Conservation (phyloP, 2,329 filamentous ascomycete genomes). For the Colletotrichum aenigma region DNA sequence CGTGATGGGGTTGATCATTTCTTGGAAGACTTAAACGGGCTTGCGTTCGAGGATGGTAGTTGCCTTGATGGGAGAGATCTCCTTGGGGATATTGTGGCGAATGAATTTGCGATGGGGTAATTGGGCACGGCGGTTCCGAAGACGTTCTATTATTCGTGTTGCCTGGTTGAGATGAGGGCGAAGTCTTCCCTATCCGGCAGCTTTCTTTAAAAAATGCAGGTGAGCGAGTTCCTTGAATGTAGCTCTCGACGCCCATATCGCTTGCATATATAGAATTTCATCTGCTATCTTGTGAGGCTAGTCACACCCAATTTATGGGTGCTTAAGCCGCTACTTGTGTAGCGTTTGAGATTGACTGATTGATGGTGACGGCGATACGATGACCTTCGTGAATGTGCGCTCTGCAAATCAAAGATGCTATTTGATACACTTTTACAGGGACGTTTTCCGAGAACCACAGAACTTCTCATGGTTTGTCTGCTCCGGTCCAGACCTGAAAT, state of each 20-base stretch:
- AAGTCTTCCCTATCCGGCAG: background rate
- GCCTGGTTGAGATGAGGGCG: background rate
- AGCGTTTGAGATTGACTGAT: background rate
- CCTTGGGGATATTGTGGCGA: background rate
- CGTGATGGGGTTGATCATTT: background rate
- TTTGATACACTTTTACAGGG: background rate
- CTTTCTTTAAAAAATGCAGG: background rate
- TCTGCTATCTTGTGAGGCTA: background rate
- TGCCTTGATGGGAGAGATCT: background rate
- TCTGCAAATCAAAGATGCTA: background rate
- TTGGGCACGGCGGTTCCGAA: background rate
- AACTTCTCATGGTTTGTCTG: background rate
- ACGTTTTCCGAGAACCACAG: background rate
- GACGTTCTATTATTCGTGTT: rapidly evolving
- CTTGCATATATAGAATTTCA: rapidly evolving
- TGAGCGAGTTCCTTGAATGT: background rate
- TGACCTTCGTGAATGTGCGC: background rate
- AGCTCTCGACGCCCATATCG: background rate
- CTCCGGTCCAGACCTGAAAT: background rate
- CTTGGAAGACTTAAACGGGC: background rate
- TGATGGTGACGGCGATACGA: too few species aligned
- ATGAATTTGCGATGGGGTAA: background rate
- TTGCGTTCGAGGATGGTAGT: background rate
- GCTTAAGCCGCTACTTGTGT: background rate
- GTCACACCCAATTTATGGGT: background rate